Evolutionary conservation across 2,329 filamentous ascomycete species (phyloP).

Genomic region (Fusarium pseudonygamai): DNA sequence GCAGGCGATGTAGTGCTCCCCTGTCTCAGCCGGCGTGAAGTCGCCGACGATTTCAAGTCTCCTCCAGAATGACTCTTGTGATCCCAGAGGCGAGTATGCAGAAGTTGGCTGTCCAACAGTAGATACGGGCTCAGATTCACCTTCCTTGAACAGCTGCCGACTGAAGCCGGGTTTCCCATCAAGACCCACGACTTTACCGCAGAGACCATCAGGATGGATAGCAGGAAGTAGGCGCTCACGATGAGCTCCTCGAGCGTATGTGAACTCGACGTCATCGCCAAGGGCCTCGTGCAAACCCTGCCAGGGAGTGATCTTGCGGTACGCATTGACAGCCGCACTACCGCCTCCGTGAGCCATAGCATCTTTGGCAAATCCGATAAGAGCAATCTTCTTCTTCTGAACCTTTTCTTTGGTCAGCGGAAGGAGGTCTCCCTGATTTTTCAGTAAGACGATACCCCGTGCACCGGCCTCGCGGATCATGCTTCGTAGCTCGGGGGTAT

Average conservation of each 20-base stretch:
- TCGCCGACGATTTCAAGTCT: constrained; percentile 42
- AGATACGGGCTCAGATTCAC: constrained; percentile 26
- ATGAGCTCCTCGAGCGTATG: constrained; percentile 39
- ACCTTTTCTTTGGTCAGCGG: constrained; percentile 53
- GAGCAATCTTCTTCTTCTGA: constrained; percentile 41
- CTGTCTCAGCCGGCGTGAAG: constrained; percentile 42
- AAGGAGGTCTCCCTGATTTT: constrained; percentile 66
- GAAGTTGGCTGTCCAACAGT: constrained; percentile 32
- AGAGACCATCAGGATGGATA: constrained; percentile 16
- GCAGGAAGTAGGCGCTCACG: constrained; percentile 31
- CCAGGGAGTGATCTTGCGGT: constrained; percentile 46
- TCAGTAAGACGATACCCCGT: constrained; percentile 70
- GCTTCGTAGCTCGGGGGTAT: constrained; percentile 38
- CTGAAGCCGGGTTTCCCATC: constrained; percentile 45
- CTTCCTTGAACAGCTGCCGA: constrained; percentile 38
- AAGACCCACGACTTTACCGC: constrained; percentile 38
- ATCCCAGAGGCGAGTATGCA: constrained; percentile 37
- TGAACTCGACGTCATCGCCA: constrained; percentile 33
- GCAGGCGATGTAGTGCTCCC: constrained; percentile 44
- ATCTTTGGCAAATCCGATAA: constrained; percentile 47
- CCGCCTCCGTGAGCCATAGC: constrained; percentile 46
- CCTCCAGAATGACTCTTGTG: constrained; percentile 40
- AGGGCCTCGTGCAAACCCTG: constrained; percentile 42
- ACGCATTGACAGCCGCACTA: constrained; percentile 45
- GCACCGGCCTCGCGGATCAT: constrained; percentile 41